Conservation (phyloP, 805 yeast genomes). For the Helenozyma baotianmanensis region DNA sequence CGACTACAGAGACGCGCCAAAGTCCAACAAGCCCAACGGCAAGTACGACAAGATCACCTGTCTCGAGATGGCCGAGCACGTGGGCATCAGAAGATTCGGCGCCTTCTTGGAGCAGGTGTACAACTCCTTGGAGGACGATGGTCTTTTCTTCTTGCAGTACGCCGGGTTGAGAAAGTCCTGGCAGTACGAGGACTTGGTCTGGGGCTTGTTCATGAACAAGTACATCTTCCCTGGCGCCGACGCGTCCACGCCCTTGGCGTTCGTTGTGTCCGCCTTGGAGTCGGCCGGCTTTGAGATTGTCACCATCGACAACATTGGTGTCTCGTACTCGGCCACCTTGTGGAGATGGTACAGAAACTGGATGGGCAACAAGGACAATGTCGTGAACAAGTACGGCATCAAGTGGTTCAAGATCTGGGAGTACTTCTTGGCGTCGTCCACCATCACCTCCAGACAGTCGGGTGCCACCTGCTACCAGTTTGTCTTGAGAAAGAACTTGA, state of each 20-base stretch:
- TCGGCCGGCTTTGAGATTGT: constrained; percentile 83
- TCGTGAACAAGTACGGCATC: constrained; percentile 72
- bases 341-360: constrained; percentile 96
- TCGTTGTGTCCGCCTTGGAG: constrained; percentile 72
- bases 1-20: constrained; percentile 91
- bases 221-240: constrained; percentile 97
- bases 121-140: constrained; percentile 89
- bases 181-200: constrained; percentile 90
- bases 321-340: constrained; percentile 84
- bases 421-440: constrained; percentile 77
- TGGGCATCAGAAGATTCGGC: constrained; percentile 80
- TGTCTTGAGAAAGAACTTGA: constrained; percentile 83
- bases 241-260: constrained; percentile 89
- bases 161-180: constrained; percentile 88
- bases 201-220: constrained; percentile 97
- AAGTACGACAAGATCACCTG: constrained; percentile 83
- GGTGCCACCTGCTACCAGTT: constrained; percentile 90
- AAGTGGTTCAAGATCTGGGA: constrained; percentile 95
- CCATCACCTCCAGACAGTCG: constrained; percentile 87
- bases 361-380: constrained; percentile 76
- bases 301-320: constrained; percentile 83
- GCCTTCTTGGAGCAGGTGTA: constrained; percentile 74
- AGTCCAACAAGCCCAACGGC: constrained; percentile 41
- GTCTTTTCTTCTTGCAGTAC: constrained; percentile 79
- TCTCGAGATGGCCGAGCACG: constrained; percentile 95